Conservation (phyloP, 139 green algal genomes). For the Volvox reticuliferus region DNA sequence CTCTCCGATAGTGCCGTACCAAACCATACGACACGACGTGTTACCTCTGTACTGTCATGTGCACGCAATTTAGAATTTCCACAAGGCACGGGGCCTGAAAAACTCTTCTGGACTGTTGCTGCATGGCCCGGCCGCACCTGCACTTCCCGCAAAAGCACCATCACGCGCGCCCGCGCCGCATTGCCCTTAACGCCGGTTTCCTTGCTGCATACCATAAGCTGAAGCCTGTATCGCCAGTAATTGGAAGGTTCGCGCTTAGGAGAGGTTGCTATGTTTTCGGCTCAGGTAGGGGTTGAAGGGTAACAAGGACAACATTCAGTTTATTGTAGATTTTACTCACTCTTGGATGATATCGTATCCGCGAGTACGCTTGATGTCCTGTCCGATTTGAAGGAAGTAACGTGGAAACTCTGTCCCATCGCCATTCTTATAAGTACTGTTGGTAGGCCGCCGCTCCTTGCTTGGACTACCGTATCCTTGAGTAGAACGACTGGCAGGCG, state of each 20-base stretch:
- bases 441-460: slow-evolving; percentile 4
- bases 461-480: background rate
- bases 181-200: slow-evolving; percentile 31
- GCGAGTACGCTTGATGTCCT: slow-evolving; percentile 18
- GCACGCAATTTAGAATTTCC: too few relatives aligned
- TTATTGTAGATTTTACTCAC: background rate
- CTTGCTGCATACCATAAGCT: slow-evolving; percentile 41
- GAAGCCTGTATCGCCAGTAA: background rate
- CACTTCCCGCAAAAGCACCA: slow-evolving; percentile 45
- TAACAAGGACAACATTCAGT: background rate
- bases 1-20: too few relatives aligned
- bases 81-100: too few relatives aligned
- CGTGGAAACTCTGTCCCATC: slow-evolving; percentile 18
- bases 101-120: too few relatives aligned
- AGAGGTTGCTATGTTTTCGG: background rate
- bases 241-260: too few relatives aligned
- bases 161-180: background rate
- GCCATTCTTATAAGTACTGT: background rate
- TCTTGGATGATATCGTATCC: slow-evolving; percentile 42
- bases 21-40: too few relatives aligned
- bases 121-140: background rate
- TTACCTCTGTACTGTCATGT: too few relatives aligned
- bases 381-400: slow-evolving; percentile 26
- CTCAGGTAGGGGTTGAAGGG: background rate
- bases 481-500: background rate